phyloP scores from a whole-genome alignment of 345 rosid species.

The Pseudoturritis turrita region DNA sequence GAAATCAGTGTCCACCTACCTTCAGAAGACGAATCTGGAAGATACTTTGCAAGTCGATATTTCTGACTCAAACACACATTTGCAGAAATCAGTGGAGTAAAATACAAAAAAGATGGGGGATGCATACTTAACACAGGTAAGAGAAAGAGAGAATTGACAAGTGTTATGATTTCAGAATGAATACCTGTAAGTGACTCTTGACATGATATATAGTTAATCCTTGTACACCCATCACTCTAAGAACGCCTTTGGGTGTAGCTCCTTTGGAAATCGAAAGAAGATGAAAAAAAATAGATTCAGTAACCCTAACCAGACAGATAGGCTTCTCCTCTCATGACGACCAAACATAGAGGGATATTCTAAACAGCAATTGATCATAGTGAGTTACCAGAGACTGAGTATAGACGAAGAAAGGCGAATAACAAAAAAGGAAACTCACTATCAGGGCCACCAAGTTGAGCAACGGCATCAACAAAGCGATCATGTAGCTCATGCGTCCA shows the following conservation, averaged over 20 bases:
- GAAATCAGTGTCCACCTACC: constrained; percentile 44
- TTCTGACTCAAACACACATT: constrained; percentile 52
- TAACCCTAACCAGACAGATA: neutral
- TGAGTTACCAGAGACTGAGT: neutral
- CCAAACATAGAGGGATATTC: neutral
- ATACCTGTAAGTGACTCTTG: constrained; percentile 97
- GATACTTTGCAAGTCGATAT: constrained; percentile 90
- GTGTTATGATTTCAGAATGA: neutral
- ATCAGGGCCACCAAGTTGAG: constrained; percentile 99
- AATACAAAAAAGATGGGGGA: neutral
- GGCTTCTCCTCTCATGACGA: neutral
- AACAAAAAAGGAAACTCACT: constrained; percentile 54
- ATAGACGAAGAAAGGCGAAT: neutral
- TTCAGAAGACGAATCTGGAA: constrained; percentile 93
- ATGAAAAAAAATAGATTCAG: neutral
- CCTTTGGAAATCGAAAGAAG: constrained; percentile 39
- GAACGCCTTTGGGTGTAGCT: constrained; percentile 99
- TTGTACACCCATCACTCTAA: constrained; percentile 97
- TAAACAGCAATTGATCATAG: too few species aligned
- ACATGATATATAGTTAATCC: constrained; percentile 97
- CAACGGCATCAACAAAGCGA: constrained; percentile 98
- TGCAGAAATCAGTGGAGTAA: neutral
- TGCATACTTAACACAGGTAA: neutral
- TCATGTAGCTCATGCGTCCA: constrained; percentile 99
- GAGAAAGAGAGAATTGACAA: neutral